Evolutionary conservation across 305 asterid genomes (phyloP), one percentile per base, ranked within the genome.

Genomic region (Euphrasia arctica): DNA sequence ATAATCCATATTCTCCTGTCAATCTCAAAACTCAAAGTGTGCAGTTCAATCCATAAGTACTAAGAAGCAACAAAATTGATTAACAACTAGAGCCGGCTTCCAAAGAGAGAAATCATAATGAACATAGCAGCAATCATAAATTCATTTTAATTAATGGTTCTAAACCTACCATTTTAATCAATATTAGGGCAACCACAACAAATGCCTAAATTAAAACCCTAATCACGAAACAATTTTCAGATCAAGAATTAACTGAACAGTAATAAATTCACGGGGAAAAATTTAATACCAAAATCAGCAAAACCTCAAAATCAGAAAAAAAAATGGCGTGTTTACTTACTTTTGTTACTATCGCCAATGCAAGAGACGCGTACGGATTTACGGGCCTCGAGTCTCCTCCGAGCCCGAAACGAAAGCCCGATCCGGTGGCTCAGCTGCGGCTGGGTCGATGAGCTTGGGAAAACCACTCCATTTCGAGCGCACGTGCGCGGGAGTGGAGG

Each of bases 321-420:
- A 42, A 61, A n/a, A 54, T 10, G 32, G 10, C 2, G 8, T 9
- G 65, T 12, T 1, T 42, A 66, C 8, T 67, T 75, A 89, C 96
- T 78, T 74, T 76, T 75, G 32, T 9, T 0, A 68, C 77, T 45
- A 62, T 78, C 85, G 43, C 75, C 77, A 32, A 77, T 62, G 76
- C 85, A 70, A 64, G 70, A 74, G 18, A 71, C 82, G 10, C 62
- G 75, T 2, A 80, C 67, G 60, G 83, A 54, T 34, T 71, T 75
- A 5, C 73, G 76, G 58, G 74, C 70, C 68, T 54, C 61, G 32
- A 62, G 64, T 32, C 73, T 55, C 75, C 67, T 73, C 58, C 31
- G 72, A 49, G 65, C 72, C 63, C 71, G 72, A 62, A 71, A 59
- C 4, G 88, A 70, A 59, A 72, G 54, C 64, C 83, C 76, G 59